Evolutionary conservation across 1,139 yeast species (phyloP), one percentile per base, ranked within the genome.

Genomic region (Candida glucosophila): DNA sequence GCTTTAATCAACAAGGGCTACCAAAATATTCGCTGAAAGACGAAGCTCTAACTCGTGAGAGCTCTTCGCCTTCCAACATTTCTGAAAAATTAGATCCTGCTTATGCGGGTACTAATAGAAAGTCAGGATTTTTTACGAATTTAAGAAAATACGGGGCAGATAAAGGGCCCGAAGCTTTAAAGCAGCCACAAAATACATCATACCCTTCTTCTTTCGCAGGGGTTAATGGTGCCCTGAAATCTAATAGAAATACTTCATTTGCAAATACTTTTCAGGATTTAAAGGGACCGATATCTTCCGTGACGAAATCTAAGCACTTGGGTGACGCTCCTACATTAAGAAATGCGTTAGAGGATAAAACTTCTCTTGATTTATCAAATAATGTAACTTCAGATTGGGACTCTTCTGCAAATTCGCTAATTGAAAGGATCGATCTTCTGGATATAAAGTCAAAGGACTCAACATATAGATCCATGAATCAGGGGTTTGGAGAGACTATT

Each of bases 91-190:
- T n/a, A n/a, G 13, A 22, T 19, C 12, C 21, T 7, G 12, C 30
- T 14, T n/a, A n/a, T n/a, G n/a, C n/a, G n/a, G n/a, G n/a, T n/a
- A n/a, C n/a, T n/a, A 29, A 37, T 22, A 40, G 47, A 23, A 63
- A 60, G 32, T 49, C 60, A 25, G 65, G 68, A 1, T 36, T 66
- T 3, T 52, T 66, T 30, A 59, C 58, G 31, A 59, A 68, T 0
- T 47, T 65, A 19, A 40, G 67, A 19, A 64, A 59, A 31, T 58
- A 58, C 30, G 64, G 67, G 4, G 58, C 62, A 12, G 67, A 61
- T 16, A 58, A 55, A 32, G 64, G 64, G 0, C 60, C 53, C 3
- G 64, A 54, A 17, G 48, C 52, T 13, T 53, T 51, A n/a, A 51
- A 55, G 25, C 56, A 50, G 24, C 48, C 47, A 5, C 41, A 36